A percentile compares a stretch with the other conserved stretches of the same genome.
Evolutionary conservation across 2,329 filamentous ascomycete species (phyloP).

Genomic region (Apiospora marii): DNA sequence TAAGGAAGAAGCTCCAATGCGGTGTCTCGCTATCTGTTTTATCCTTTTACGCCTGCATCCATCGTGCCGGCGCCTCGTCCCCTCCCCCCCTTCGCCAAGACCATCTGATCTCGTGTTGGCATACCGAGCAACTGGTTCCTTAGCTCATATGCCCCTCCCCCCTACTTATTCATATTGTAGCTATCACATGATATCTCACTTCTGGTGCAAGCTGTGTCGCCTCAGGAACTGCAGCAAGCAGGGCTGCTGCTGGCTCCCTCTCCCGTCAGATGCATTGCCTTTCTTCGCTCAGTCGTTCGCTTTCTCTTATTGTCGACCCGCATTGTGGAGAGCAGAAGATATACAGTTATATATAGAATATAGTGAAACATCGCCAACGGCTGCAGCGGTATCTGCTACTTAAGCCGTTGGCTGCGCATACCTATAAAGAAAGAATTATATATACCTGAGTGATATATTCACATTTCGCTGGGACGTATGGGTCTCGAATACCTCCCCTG

Average conservation of each 20-base stretch:
- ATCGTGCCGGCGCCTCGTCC: background rate
- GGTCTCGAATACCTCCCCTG: too few relatives aligned
- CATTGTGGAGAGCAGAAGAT: background rate
- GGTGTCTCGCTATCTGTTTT: background rate
- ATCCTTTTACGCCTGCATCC: background rate
- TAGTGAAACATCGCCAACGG: background rate
- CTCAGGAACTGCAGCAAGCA: background rate
- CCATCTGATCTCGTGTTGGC: background rate
- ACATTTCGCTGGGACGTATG: too few relatives aligned
- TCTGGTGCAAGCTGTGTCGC: background rate
- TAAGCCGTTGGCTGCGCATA: too few relatives aligned
- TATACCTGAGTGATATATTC: too few relatives aligned
- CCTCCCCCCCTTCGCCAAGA: background rate
- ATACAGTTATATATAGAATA: background rate
- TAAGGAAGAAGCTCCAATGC: background rate
- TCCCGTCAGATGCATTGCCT: background rate
- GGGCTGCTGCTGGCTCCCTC: background rate
- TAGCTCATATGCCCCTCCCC: background rate
- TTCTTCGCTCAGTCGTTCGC: background rate
- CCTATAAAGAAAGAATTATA: too few relatives aligned
- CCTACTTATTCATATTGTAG: background rate
- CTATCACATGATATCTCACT: background rate
- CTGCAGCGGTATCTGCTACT: too few relatives aligned
- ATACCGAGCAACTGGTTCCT: background rate
- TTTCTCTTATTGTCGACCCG: background rate